A percentile compares a stretch with the other conserved stretches of the same genome.
phyloP scores from a whole-genome alignment of 129 eudicot genomes.

The Pittosporum tobira region DNA sequence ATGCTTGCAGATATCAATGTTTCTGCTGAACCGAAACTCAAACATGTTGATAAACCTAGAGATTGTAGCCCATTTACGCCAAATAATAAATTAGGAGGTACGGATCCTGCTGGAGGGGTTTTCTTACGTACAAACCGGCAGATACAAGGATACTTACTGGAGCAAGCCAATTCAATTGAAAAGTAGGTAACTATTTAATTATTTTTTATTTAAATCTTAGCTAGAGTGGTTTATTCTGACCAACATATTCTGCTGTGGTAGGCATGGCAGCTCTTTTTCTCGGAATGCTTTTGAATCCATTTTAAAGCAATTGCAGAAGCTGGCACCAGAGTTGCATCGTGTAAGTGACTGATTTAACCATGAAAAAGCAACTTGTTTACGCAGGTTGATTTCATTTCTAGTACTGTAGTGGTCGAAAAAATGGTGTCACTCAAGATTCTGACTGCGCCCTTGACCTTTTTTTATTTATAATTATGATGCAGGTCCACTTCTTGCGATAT shows the following conservation, averaged over 20 bases:
- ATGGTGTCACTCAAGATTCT: conserved; percentile 1
- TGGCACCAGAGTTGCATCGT: conserved; percentile 91
- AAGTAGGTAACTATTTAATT: conserved; percentile 32
- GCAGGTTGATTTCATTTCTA: background rate
- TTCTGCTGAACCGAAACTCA: conserved; percentile 33
- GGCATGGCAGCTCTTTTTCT: conserved; percentile 84
- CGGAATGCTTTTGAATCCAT: conserved; percentile 71
- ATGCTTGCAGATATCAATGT: conserved; percentile 41
- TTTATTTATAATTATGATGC: conserved; percentile 9
- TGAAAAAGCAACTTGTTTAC: background rate
- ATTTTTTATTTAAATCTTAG: background rate
- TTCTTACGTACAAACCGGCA: conserved; percentile 85
- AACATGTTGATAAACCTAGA: conserved; percentile 26
- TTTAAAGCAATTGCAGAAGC: conserved; percentile 72
- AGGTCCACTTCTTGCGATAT: conserved; percentile 92
- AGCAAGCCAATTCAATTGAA: conserved; percentile 75
- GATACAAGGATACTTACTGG: conserved; percentile 81
- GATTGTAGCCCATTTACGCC: conserved; percentile 23
- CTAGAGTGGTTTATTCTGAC: background rate
- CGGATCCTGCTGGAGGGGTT: conserved; percentile 34
- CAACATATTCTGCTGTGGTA: conserved; percentile 20
- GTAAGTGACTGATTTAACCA: conserved; percentile 27
- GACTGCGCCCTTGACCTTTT: background rate
- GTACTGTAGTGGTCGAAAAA: background rate
- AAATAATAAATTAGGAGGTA: conserved; percentile 17